Percentiles rank a stretch among this genome's conserved stretches.
Conservation (phyloP, 2,329 filamentous ascomycete species). For the Diaporthe humulicola region DNA sequence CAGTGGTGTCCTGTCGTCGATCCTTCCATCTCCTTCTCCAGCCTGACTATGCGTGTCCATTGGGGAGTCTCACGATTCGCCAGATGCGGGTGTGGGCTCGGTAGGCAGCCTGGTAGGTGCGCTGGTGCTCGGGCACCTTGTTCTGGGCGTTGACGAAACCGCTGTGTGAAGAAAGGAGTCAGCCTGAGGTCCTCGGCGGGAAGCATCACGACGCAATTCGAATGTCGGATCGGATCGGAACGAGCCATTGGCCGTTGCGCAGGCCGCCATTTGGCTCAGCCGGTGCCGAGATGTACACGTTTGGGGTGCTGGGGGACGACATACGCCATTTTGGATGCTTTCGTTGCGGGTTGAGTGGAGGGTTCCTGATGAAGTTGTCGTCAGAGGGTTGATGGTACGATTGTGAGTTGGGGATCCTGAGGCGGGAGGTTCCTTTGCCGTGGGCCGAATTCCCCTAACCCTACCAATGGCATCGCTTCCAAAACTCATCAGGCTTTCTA, state of each 20-base stretch:
- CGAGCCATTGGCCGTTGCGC: constrained; percentile 23
- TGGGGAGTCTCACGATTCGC: constrained; percentile 76
- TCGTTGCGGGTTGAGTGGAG: constrained; percentile 39
- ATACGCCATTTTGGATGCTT: constrained; percentile 49
- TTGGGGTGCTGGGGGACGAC: constrained; percentile 34
- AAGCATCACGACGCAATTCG: constrained; percentile 14
- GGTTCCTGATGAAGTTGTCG: constrained; percentile 44
- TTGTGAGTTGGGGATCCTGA: constrained; percentile 36
- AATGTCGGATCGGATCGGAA: constrained; percentile 32
- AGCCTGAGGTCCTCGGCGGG: constrained; percentile 41
- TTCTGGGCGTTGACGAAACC: constrained; percentile 80
- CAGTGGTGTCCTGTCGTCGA: constrained; percentile 5
- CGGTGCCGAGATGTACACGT: neutral
- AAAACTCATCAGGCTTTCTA: constrained; percentile 17
- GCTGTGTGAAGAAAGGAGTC: constrained; percentile 43
- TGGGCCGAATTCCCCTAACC: constrained; percentile 9
- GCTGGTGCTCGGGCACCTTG: constrained; percentile 81
- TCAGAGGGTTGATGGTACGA: constrained; percentile 14
- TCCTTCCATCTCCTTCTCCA: constrained; percentile 14
- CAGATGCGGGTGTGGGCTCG: constrained; percentile 78
- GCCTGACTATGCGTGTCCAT: neutral
- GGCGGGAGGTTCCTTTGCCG: constrained; percentile 25
- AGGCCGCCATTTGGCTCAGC: neutral
- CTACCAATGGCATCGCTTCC: constrained; percentile 5
- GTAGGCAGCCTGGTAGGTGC: constrained; percentile 80